Evolutionary conservation across 2,329 filamentous ascomycete genomes (phyloP), one percentile per base, ranked within the genome.

Genomic region (Aspergillus pseudoterreus): DNA sequence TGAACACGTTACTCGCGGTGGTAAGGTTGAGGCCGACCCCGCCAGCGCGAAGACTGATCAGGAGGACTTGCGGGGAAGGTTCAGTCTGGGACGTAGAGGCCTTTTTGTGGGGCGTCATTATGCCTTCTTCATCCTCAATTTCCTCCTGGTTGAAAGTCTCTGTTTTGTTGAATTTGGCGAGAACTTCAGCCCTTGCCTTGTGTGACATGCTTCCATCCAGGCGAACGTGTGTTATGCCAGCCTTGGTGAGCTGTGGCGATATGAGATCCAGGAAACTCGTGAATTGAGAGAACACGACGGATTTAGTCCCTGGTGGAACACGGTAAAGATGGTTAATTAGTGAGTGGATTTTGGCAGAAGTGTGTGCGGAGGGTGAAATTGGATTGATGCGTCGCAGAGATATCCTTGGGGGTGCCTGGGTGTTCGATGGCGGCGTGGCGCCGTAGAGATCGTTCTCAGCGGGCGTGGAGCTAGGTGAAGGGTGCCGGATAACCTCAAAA

Each of bases 281-380:
- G 70, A 99, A 99, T 71, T 99, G 94, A 51, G 88, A 94, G 73
- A 99, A 99, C 30, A 99, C 86, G 19, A 97, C 92, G 1, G 88
- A 90, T 72, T 96, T 97, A 45, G 86, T 87, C 4, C 71, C 77
- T 0, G 85, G 82, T n/a, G 87, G 84, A 6, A 95, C 73, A 1
- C 77, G 74, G 39, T 87, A 86, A 4, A 99, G 81, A 53, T 94
- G 84, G 4, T 77, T 81, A 57, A 96, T 80, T 4, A 99, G 79
- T 0, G 88, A 82, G 42, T 88, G 84, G 11, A 97, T 88, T 70
- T 99, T 99, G 43, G 94, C 89, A 0, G 91, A 96, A 2, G 75
- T 77, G 48, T 74, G 72, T 3, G 75, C 72, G 5, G 74, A 74
- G 0, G 75, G 75, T 0, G 91, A 94, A 50, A 85, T 79, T 24